Percentiles rank a stretch among this genome's conserved stretches.
phyloP scores from a whole-genome alignment of 768 basidiomycete genomes.

The Xerocomus potaroensis region DNA sequence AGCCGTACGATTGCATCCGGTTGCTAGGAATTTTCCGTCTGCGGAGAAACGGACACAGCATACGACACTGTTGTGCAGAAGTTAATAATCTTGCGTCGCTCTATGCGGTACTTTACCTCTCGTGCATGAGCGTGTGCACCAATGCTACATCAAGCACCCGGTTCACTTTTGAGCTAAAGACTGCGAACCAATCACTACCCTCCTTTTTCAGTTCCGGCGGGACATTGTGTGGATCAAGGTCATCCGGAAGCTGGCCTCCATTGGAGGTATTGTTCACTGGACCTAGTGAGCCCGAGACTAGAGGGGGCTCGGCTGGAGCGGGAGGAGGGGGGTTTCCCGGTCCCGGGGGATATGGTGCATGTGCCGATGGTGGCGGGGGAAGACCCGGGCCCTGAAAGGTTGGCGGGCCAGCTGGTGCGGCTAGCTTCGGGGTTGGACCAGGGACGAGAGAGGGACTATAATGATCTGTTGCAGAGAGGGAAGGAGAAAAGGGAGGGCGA shows the following conservation, averaged over 20 bases:
- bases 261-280: conserved; percentile 27
- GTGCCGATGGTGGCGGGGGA: conserved; percentile 32
- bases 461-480: conserved; percentile 28
- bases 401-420: conserved; percentile 26
- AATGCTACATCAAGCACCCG: conserved; percentile 72
- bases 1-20: conserved; percentile 93
- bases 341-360: conserved; percentile 29
- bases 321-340: conserved; percentile 32
- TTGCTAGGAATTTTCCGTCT: conserved; percentile 89
- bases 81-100: conserved; percentile 4
- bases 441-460: conserved; percentile 36
- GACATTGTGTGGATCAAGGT: conserved; percentile 32
- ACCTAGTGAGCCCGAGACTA: conserved; percentile 23
- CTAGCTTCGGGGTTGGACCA: conserved; percentile 37
- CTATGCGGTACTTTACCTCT: conserved; percentile 54
- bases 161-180: conserved; percentile 81
- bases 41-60: conserved; percentile 94
- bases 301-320: conserved; percentile 21
- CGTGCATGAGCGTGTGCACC: conserved; percentile 86
- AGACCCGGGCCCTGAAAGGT: conserved; percentile 35
- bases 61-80: conserved; percentile 49
- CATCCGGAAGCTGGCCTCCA: conserved; percentile 32
- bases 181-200: conserved; percentile 83
- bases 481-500: conserved; percentile 21
- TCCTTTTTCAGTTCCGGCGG: conserved; percentile 46